Percentiles rank a stretch among this genome's conserved stretches.
These are phyloP conservation scores for Dentipellis fragilis DNA, from an alignment of 768 basidiomycete species.

Conservation along the genomic window DNA sequence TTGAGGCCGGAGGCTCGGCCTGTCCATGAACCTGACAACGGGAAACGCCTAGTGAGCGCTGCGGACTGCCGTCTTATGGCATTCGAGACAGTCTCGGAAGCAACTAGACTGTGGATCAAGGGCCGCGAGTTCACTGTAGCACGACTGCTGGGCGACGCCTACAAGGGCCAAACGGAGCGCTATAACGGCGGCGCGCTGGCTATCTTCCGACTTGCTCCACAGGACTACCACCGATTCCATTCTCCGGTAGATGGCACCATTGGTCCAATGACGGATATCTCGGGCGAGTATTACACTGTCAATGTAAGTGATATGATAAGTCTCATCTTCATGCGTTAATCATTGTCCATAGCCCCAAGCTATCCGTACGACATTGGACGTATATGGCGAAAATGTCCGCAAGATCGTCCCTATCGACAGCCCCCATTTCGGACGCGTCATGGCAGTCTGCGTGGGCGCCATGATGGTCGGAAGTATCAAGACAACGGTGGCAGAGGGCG, in stretches of 20 bases:
- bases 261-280: slow-evolving; percentile 72
- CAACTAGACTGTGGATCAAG: slow-evolving; percentile 93
- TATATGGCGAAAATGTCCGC: slow-evolving; percentile 90
- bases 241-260: slow-evolving; percentile 78
- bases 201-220: slow-evolving; percentile 88
- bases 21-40: slow-evolving; percentile 60
- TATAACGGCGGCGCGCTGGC: slow-evolving; percentile 77
- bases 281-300: slow-evolving; percentile 95
- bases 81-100: slow-evolving; percentile 78
- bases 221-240: slow-evolving; percentile 95
- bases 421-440: slow-evolving; percentile 81
- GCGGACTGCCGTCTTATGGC: slow-evolving; percentile 97
- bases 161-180: slow-evolving; percentile 56
- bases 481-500: slow-evolving; percentile 80
- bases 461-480: slow-evolving; percentile 94
- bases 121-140: slow-evolving; percentile 85
- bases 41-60: slow-evolving; percentile 71
- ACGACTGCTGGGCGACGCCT: slow-evolving; percentile 70
- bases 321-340: neutral
- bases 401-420: slow-evolving; percentile 91
- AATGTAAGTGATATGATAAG: slow-evolving; percentile 41
- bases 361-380: slow-evolving; percentile 79
- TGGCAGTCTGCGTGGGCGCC: slow-evolving; percentile 86
- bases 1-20: slow-evolving; percentile 79
- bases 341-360: slow-evolving; percentile 67